These are phyloP conservation scores for Vigna radiata DNA, from an alignment of 306 rosid genomes.

Conservation along the genomic window DNA sequence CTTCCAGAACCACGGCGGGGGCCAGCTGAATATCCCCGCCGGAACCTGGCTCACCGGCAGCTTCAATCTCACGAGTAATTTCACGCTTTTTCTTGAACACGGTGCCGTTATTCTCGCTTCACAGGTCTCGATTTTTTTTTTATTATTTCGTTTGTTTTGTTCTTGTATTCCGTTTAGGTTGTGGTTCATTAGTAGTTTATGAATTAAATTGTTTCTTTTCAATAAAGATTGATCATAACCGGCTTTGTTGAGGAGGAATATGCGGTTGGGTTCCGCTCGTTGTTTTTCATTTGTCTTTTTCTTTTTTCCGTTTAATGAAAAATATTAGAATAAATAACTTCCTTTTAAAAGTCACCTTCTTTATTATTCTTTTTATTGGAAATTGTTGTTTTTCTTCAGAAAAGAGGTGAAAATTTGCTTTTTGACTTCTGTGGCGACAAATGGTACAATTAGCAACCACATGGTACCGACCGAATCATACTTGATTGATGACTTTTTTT, in stretches of 20 bases:
- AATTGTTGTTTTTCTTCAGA: slow-evolving; percentile 7
- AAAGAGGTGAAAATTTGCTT: slow-evolving; percentile 36
- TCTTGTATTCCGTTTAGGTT: background rate
- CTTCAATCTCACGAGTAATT: slow-evolving; percentile 90
- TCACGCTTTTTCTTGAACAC: slow-evolving; percentile 78
- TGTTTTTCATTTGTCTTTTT: slow-evolving; percentile 2
- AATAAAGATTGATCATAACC: background rate
- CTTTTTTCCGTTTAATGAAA: background rate
- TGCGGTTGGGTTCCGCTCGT: slow-evolving; percentile 30
- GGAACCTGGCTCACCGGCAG: slow-evolving; percentile 90
- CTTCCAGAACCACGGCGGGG: slow-evolving; percentile 65
- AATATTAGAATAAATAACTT: background rate
- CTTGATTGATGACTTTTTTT: background rate
- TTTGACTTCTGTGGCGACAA: slow-evolving; percentile 33
- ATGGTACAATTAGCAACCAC: slow-evolving; percentile 15
- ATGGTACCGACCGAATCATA: slow-evolving; percentile 41
- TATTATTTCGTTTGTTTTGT: background rate
- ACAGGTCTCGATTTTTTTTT: slow-evolving; percentile 55
- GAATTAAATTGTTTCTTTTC: background rate
- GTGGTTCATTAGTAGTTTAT: background rate
- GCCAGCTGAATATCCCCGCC: slow-evolving; percentile 72
- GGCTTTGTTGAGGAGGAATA: background rate
- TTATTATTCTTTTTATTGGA: background rate
- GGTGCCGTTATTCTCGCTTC: slow-evolving; percentile 82
- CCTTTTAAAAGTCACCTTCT: background rate